Evolutionary conservation across 164 flowering plant species (phyloP).

Genomic region (Hamamelis virginiana): DNA sequence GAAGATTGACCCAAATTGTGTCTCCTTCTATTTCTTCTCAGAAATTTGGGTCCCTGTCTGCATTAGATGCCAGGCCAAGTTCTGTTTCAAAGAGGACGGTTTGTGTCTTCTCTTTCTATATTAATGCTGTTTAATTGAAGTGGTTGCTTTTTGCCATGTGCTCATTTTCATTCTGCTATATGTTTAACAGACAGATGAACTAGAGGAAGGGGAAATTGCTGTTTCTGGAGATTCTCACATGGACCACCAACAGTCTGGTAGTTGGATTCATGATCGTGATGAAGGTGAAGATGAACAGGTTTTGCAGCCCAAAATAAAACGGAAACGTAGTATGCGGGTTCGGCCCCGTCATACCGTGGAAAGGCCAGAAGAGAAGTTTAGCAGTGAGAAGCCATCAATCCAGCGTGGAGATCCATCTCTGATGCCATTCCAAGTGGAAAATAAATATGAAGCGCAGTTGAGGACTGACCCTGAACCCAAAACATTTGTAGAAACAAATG

Average conservation of each 20-base stretch:
- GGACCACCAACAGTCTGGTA: conserved; percentile 91
- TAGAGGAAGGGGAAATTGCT: conserved; percentile 99
- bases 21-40: conserved; percentile 73
- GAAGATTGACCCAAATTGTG: conserved; percentile 43
- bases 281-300: conserved; percentile 98
- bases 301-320: conserved; percentile 87
- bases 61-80: conserved; percentile 83
- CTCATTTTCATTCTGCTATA: conserved; percentile 7
- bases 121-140: conserved; percentile 3
- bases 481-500: conserved; percentile 32
- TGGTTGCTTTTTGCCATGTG: conserved; percentile 3
- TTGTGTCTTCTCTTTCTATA: conserved; percentile 14
- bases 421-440: conserved; percentile 47
- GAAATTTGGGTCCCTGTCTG: conserved; percentile 95
- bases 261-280: conserved; percentile 93
- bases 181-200: conserved; percentile 69
- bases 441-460: conserved; percentile 43
- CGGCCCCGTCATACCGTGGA: conserved; percentile 67
- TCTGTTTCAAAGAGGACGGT: conserved; percentile 77
- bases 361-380: conserved; percentile 63
- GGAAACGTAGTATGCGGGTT: conserved; percentile 83
- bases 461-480: conserved; percentile 53
- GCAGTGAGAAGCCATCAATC: conserved; percentile 42
- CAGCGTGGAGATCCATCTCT: conserved; percentile 59
- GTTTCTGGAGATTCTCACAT: conserved; percentile 82